These are phyloP conservation scores for Fusarium sp. DNA, from an alignment of 2,329 filamentous ascomycete genomes.

Conservation along the genomic window DNA sequence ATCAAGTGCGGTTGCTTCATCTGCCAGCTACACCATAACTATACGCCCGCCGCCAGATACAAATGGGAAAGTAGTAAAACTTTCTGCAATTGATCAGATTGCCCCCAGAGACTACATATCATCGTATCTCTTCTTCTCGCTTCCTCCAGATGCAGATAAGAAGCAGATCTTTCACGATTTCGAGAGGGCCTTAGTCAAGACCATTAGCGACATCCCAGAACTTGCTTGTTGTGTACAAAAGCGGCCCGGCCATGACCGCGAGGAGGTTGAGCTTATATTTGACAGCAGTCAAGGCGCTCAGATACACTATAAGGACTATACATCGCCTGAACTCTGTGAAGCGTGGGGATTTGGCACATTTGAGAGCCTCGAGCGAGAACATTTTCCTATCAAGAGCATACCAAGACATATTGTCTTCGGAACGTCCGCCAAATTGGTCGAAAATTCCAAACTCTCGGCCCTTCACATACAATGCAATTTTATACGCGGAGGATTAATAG, in stretches of 20 bases:
- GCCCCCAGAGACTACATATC: slow-evolving; percentile 28
- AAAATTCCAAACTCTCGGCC: not conserved
- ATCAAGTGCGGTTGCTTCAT: too few species aligned
- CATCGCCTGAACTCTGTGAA: slow-evolving; percentile 5
- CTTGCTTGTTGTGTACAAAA: slow-evolving; percentile 22
- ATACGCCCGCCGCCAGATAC: slow-evolving; percentile 10
- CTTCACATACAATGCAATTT: slow-evolving; percentile 20
- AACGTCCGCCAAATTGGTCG: slow-evolving; percentile 7
- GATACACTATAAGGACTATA: slow-evolving; percentile 25
- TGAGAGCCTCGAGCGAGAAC: slow-evolving; percentile 3
- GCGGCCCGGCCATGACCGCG: not conserved
- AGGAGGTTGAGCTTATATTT: slow-evolving; percentile 25
- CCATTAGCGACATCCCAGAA: slow-evolving; percentile 21
- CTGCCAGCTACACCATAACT: not conserved
- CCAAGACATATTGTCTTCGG: slow-evolving; percentile 19
- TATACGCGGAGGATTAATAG: slow-evolving; percentile 14
- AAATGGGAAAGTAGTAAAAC: slow-evolving; percentile 3
- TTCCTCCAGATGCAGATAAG: not conserved
- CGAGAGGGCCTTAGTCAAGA: not conserved
- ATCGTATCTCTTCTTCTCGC: slow-evolving; percentile 8
- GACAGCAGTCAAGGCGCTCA: slow-evolving; percentile 6
- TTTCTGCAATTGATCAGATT: slow-evolving; percentile 24
- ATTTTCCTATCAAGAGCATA: slow-evolving; percentile 9
- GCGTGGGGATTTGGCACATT: slow-evolving; percentile 16
- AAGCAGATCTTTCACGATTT: not conserved